Evolutionary conservation across 2,329 filamentous ascomycete species (phyloP).

Genomic region (Bipolaris victoriae): DNA sequence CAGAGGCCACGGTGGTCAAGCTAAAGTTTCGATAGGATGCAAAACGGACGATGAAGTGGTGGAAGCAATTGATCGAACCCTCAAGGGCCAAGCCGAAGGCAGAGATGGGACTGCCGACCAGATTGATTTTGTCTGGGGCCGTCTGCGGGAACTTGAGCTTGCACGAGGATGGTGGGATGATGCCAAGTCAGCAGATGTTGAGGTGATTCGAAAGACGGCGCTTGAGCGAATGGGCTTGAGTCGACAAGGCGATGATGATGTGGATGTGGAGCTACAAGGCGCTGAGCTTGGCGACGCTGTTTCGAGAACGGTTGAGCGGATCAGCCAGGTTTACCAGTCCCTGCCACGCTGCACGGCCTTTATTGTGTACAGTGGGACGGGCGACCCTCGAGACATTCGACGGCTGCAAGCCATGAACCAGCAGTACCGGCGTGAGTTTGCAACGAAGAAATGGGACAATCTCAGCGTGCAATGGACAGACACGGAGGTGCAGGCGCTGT

Average conservation of each 20-base stretch:
- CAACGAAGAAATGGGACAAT: constrained; percentile 67
- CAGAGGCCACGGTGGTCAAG: constrained; percentile 64
- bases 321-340: constrained; percentile 60
- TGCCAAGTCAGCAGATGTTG: constrained; percentile 50
- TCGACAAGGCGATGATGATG: constrained; percentile 24
- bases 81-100: constrained; percentile 55
- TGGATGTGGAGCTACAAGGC: constrained; percentile 30
- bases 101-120: constrained; percentile 57
- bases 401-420: constrained; percentile 63
- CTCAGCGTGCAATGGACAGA: constrained; percentile 69
- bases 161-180: constrained; percentile 66
- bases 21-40: constrained; percentile 63
- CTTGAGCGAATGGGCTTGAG: constrained; percentile 33
- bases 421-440: constrained; percentile 63
- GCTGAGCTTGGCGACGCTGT: constrained; percentile 55
- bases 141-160: constrained; percentile 66
- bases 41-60: constrained; percentile 64
- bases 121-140: constrained; percentile 68
- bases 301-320: constrained; percentile 57
- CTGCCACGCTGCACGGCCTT: constrained; percentile 66
- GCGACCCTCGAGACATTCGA: constrained; percentile 63
- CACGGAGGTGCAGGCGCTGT: constrained; percentile 65
- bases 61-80: constrained; percentile 59
- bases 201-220: constrained; percentile 36
- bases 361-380: constrained; percentile 68